Evolutionary conservation across 1,284 basidiomycete genomes (phyloP), one percentile per base, ranked within the genome.

Genomic region (Cutaneotrichosporon sp.): DNA sequence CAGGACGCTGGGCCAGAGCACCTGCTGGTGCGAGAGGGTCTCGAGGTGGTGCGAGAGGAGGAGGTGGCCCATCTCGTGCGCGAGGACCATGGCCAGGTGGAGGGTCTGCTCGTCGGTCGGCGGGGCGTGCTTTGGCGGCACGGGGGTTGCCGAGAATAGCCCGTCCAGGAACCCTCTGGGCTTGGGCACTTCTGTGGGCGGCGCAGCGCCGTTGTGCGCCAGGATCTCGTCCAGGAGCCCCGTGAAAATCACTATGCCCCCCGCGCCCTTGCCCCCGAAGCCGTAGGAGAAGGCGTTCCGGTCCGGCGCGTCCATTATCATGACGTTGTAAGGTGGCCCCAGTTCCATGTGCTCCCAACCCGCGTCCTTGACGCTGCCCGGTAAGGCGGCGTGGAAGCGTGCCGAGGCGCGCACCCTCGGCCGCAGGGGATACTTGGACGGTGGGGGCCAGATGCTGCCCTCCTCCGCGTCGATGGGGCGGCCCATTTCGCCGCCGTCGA

Each of bases 201-300:
- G 58, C 7, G 79, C 55, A 18, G n/a, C n/a, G n/a, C 67, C 74
- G 47, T 63, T 54, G 62, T 83, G 83, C 47, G 84, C 75, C 47
- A 94, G 81, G 49, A 94, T 87, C 51, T 91, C 86, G 72, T 94
- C 89, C 51, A 95, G 74, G 77, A 94, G 90, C 9, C 92, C 92
- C 6, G 89, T 90, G 75, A 91, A 94, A 3, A 95, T 86, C 54
- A 95, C 92, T 60, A 95, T 85, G 1, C 92, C 92, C 56, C 91
- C 91, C 0, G 89, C 91, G 27, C 92, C 91, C 70, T 91, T 86
- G 1, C 90, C 89, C 14, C 92, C 92, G 69, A 95, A 95, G 1
- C 92, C 92, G 73, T 92, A 94, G 1, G 89, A 91, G 73, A 95
- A 93, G 1, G 92, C 92, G 71, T 94, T 95, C 84, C 84, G 29